Conservation (phyloP, 1,284 basidiomycete species). For the Anthracocystis setariae region DNA sequence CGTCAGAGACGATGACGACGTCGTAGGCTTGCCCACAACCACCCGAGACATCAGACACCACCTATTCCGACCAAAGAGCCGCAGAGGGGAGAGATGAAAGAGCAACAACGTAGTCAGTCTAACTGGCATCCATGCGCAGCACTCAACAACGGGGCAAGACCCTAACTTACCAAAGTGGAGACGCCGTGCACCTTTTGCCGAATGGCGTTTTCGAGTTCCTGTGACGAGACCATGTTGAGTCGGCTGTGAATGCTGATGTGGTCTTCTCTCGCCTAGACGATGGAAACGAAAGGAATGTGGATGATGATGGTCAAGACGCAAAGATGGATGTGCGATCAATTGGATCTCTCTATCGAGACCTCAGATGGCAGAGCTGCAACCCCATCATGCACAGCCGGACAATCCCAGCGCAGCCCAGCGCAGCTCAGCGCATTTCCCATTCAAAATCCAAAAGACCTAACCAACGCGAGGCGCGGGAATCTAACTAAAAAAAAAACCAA, state of each 20-base stretch:
- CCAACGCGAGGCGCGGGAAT: background rate
- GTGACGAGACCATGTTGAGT: slow-evolving; percentile 58
- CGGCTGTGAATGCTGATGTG: too few relatives aligned
- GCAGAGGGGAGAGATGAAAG: background rate
- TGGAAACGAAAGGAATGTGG: background rate
- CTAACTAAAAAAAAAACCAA: background rate
- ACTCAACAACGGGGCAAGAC: background rate
- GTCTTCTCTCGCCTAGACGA: too few relatives aligned
- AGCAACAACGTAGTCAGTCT: background rate
- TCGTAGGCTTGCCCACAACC: slow-evolving; percentile 67
- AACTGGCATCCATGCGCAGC: background rate
- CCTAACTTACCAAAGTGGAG: slow-evolving; percentile 49
- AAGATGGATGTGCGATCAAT: background rate
- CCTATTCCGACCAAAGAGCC: slow-evolving; percentile 8
- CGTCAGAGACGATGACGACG: slow-evolving; percentile 64
- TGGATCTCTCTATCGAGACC: background rate
- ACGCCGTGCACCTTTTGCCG: slow-evolving; percentile 59
- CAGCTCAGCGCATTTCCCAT: background rate
- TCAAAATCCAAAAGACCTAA: too few relatives aligned
- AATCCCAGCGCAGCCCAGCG: background rate
- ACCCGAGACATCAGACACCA: slow-evolving; percentile 66
- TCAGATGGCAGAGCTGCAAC: background rate
- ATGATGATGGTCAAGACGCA: background rate
- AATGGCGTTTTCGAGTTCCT: slow-evolving; percentile 65
- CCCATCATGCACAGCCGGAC: background rate